Evolutionary conservation across 495 filamentous ascomycete species (phyloP).

Genomic region (Cladorrhinum samala): DNA sequence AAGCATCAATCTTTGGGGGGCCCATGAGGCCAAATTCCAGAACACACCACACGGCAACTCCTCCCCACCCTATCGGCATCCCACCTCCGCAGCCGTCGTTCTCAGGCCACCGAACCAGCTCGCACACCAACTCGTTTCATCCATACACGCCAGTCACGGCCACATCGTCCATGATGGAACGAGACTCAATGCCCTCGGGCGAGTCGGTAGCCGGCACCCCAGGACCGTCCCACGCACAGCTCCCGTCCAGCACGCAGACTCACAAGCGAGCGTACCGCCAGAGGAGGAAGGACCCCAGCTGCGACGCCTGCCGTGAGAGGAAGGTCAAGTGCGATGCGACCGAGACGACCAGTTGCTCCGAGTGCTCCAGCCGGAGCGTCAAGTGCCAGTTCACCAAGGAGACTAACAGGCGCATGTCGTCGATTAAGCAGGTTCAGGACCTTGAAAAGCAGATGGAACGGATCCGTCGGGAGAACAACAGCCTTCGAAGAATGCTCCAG

Average conservation of each 20-base stretch:
- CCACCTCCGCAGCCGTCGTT: conserved; percentile 34
- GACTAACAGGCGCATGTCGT: conserved; percentile 97
- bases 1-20: conserved; percentile 37
- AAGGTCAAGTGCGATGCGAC: conserved; percentile 99
- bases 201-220: conserved; percentile 48
- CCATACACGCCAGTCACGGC: conserved; percentile 43
- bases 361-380: conserved; percentile 90
- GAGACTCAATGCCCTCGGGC: conserved; percentile 48
- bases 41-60: conserved; percentile 27
- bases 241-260: conserved; percentile 43
- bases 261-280: conserved; percentile 96
- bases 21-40: conserved; percentile 38
- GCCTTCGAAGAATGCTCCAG: conserved; percentile 55
- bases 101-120: no score
- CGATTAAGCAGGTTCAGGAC: conserved; percentile 98
- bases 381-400: conserved; percentile 99
- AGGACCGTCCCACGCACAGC: conserved; percentile 37
- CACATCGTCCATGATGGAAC: conserved; percentile 41
- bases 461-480: conserved; percentile 66
- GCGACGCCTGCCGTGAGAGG: conserved; percentile 92
- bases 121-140: conserved; percentile 29
- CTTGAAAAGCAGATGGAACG: conserved; percentile 82
- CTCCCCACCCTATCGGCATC: conserved; percentile 41
- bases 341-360: conserved; percentile 89
- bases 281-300: conserved; percentile 91